These are phyloP conservation scores for Sordaria brevicollis DNA, from an alignment of 495 filamentous ascomycete species.

Conservation along the genomic window DNA sequence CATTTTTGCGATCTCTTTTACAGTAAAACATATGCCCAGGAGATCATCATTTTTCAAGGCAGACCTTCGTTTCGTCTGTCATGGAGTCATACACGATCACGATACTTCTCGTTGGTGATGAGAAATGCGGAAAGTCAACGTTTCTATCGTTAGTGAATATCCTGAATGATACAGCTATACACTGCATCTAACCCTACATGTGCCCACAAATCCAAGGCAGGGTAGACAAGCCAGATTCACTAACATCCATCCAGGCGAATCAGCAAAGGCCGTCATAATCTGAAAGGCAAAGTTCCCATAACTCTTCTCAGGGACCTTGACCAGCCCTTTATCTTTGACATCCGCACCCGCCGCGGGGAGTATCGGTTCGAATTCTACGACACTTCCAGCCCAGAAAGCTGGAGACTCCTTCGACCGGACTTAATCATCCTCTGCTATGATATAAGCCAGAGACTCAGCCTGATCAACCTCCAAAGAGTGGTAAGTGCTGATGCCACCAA, in stretches of 20 bases:
- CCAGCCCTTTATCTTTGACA: constrained; percentile 76
- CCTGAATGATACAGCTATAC: neutral
- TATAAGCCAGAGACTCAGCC: constrained; percentile 54
- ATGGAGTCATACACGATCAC: constrained; percentile 46
- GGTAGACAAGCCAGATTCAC: neutral
- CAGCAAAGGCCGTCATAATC: constrained; percentile 30
- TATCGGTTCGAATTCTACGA: constrained; percentile 76
- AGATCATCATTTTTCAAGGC: neutral
- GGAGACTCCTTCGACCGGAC: constrained; percentile 60
- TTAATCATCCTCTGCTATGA: constrained; percentile 75
- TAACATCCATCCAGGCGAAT: constrained; percentile 32
- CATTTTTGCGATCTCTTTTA: neutral
- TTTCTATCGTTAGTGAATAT: constrained; percentile 67
- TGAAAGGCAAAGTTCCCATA: constrained; percentile 29
- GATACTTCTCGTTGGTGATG: constrained; percentile 71
- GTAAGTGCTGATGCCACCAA: constrained; percentile 29
- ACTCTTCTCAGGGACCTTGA: constrained; percentile 60
- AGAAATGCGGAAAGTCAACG: constrained; percentile 73
- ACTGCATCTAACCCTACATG: neutral
- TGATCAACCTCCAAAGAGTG: constrained; percentile 49
- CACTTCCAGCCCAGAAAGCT: constrained; percentile 63
- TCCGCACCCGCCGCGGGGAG: constrained; percentile 45
- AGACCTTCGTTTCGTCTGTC: neutral
- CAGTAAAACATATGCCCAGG: neutral
- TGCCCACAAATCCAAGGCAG: neutral